Conservation (phyloP, 177 flowering plant genomes). For the Telopea speciosissima region DNA sequence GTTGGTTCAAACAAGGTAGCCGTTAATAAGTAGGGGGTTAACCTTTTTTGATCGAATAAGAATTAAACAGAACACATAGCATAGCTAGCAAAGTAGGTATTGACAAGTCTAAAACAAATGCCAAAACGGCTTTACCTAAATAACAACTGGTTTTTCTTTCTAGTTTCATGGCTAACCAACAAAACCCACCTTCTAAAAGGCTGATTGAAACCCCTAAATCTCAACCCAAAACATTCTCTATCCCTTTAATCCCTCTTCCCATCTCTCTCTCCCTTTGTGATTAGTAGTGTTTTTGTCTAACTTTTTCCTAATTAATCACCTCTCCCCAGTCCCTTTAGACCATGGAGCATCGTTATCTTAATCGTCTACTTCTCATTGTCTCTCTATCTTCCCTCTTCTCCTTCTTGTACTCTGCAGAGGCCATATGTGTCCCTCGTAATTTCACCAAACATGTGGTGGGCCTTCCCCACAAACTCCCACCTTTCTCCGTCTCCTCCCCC, state of each 20-base stretch:
- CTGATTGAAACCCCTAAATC: not conserved
- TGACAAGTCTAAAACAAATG: not conserved
- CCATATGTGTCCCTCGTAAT: slow-evolving; percentile 18
- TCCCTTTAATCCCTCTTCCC: too few species aligned
- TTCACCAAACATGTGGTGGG: too few species aligned
- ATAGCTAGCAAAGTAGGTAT: too few species aligned
- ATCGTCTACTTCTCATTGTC: not conserved
- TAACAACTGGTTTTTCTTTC: not conserved
- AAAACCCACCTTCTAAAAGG: not conserved
- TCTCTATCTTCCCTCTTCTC: not conserved
- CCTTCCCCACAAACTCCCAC: not conserved
- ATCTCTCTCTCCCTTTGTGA: too few species aligned
- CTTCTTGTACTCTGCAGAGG: slow-evolving; percentile 6
- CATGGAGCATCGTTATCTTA: not conserved
- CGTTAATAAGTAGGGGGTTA: too few species aligned
- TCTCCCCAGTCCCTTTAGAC: not conserved
- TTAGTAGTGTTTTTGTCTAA: too few species aligned
- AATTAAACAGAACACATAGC: too few species aligned
- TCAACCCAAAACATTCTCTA: not conserved
- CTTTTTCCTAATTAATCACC: not conserved
- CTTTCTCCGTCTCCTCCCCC: not conserved
- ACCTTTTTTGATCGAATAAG: too few species aligned
- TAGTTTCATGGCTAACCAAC: not conserved
- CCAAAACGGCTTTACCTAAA: too few species aligned
- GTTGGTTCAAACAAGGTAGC: too few species aligned